Percentiles rank a stretch among this genome's conserved stretches.
Conservation (phyloP, 306 rosid genomes). For the Glycine tomentella region DNA sequence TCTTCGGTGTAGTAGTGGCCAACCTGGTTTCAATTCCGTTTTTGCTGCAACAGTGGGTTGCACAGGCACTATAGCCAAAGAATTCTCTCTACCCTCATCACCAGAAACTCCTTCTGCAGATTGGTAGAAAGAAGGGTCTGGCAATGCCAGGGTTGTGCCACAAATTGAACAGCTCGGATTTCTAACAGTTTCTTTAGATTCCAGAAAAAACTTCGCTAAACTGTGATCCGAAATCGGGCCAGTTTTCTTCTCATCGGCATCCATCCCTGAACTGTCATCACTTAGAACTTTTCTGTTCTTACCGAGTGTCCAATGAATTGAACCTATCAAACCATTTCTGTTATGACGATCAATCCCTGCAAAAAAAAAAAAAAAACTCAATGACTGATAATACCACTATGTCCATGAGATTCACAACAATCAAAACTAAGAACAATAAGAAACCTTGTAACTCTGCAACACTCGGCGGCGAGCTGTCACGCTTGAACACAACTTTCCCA, state of each 20-base stretch:
- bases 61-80: slow-evolving; percentile 84
- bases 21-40: slow-evolving; percentile 78
- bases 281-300: slow-evolving; percentile 60
- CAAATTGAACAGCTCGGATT: slow-evolving; percentile 68
- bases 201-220: slow-evolving; percentile 61
- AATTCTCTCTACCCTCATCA: slow-evolving; percentile 51
- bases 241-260: slow-evolving; percentile 32
- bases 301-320: slow-evolving; percentile 52
- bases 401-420: slow-evolving; percentile 21
- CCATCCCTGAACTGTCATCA: slow-evolving; percentile 47
- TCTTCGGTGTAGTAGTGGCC: slow-evolving; percentile 82
- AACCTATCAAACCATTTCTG: slow-evolving; percentile 57
- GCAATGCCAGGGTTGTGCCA: slow-evolving; percentile 45
- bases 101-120: slow-evolving; percentile 54
- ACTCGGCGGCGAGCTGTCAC: slow-evolving; percentile 54
- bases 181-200: slow-evolving; percentile 45
- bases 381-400: slow-evolving; percentile 35
- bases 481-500: slow-evolving; percentile 79
- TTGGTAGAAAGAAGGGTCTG: slow-evolving; percentile 48
- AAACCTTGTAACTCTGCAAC: slow-evolving; percentile 63
- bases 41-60: slow-evolving; percentile 52
- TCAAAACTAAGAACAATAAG: slow-evolving; percentile 3
- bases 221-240: slow-evolving; percentile 56
- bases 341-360: slow-evolving; percentile 61
- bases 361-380: slow-evolving; percentile 31